A percentile compares a stretch with the other conserved stretches of the same genome.
Conservation (phyloP, 768 basidiomycete species). For the Hortiboletus campestris region DNA sequence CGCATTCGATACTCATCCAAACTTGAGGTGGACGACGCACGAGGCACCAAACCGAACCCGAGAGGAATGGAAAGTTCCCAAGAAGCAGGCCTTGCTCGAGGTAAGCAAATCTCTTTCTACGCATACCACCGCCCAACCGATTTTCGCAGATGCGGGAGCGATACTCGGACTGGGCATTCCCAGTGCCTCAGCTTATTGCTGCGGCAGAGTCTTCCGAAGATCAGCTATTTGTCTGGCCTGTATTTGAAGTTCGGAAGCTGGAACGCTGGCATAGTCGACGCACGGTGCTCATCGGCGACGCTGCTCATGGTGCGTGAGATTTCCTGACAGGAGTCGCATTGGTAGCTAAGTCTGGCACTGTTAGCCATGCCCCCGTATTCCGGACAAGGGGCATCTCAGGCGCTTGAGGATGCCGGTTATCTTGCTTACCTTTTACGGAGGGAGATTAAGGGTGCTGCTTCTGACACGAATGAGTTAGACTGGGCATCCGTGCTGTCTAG, state of each 20-base stretch:
- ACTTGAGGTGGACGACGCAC: constrained; percentile 29
- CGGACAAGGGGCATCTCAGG: constrained; percentile 33
- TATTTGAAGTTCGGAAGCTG: constrained; percentile 25
- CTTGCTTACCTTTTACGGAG: constrained; percentile 28
- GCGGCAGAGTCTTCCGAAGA: constrained; percentile 16
- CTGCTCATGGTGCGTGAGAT: constrained; percentile 28
- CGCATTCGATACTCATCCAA: background rate
- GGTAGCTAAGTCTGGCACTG: background rate
- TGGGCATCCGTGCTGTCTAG: constrained; percentile 18
- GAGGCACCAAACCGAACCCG: constrained; percentile 26
- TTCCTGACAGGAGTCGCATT: background rate
- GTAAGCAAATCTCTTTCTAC: constrained; percentile 1
- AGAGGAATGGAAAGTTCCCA: constrained; percentile 30
- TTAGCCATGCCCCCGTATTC: constrained; percentile 34
- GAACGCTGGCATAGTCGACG: constrained; percentile 24
- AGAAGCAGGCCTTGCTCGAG: constrained; percentile 19
- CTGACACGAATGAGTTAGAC: background rate
- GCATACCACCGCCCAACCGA: background rate
- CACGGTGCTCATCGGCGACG: constrained; percentile 32
- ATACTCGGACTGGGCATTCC: constrained; percentile 28
- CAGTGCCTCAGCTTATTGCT: constrained; percentile 27
- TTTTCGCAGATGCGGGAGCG: constrained; percentile 22
- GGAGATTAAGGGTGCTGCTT: constrained; percentile 3
- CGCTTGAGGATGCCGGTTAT: constrained; percentile 30
- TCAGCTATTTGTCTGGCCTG: constrained; percentile 27